These are phyloP conservation scores for Letharia lupina DNA, from an alignment of 495 filamentous ascomycete species.

Conservation along the genomic window DNA sequence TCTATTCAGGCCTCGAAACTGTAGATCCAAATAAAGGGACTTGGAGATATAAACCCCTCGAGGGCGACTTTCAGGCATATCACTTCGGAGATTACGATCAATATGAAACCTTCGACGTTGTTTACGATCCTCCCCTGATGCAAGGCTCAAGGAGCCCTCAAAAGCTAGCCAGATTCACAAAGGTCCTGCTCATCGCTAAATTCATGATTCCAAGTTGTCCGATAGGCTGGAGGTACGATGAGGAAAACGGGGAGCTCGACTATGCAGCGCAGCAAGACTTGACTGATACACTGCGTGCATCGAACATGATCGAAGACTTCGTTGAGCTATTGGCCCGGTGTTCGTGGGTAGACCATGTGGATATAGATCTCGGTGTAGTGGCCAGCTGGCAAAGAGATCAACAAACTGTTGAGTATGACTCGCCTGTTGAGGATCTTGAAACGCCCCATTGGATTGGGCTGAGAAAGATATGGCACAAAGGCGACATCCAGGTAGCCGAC, in stretches of 20 bases:
- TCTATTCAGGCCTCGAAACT: not conserved
- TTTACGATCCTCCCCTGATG: not conserved
- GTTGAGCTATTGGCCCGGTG: not conserved
- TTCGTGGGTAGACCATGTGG: not conserved
- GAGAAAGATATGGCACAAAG: slow-evolving; percentile 1
- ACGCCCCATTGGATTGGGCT: not conserved
- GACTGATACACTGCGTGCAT: not conserved
- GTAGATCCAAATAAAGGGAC: not conserved
- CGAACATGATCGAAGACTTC: not conserved
- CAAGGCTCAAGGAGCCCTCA: not conserved
- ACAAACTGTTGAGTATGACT: not conserved
- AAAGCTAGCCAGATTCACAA: not conserved
- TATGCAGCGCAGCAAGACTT: not conserved
- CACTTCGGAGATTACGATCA: not conserved
- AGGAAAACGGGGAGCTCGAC: not conserved
- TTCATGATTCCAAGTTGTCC: not conserved
- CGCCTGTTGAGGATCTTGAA: not conserved
- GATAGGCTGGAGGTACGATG: not conserved
- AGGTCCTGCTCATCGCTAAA: not conserved
- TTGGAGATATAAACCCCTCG: not conserved
- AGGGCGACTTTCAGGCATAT: not conserved
- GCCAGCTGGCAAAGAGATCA: not conserved
- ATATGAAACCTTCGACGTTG: not conserved
- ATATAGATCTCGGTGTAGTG: not conserved
- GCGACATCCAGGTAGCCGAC: not conserved